Percentiles rank a stretch among this genome's conserved stretches.
Evolutionary conservation across 2,329 filamentous ascomycete genomes (phyloP).

Genomic region (Mollisiaceae sp.): DNA sequence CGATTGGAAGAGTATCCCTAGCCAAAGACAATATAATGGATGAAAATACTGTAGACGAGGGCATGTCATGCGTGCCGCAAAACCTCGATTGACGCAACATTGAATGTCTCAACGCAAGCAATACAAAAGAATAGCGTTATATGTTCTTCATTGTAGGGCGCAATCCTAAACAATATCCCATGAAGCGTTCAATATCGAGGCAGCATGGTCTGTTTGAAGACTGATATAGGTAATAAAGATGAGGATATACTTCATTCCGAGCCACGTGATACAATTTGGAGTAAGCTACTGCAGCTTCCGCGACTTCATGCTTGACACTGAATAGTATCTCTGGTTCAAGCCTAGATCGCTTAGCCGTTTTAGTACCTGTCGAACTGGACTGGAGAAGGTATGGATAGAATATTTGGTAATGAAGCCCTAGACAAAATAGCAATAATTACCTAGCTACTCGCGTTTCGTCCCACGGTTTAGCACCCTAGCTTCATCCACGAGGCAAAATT

Average conservation of each 20-base stretch:
- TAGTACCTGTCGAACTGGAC: not conserved
- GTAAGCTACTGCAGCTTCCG: too few relatives aligned
- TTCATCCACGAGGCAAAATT: too few relatives aligned
- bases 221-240: too few relatives aligned
- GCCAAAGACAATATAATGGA: not conserved
- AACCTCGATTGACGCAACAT: too few relatives aligned
- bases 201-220: not conserved
- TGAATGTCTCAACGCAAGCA: too few relatives aligned
- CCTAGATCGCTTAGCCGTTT: not conserved
- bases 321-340: not conserved
- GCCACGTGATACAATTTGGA: not conserved
- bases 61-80: too few relatives aligned
- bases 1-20: constrained; percentile 1
- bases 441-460: not conserved
- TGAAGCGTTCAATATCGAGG: too few relatives aligned
- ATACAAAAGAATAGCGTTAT: too few relatives aligned
- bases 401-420: not conserved
- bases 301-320: not conserved
- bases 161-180: too few relatives aligned
- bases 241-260: not conserved
- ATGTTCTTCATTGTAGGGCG: too few relatives aligned
- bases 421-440: constrained; percentile 3
- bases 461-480: not conserved
- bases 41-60: not conserved
- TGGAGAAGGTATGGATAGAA: not conserved